Evolutionary conservation across 495 filamentous ascomycete species (phyloP), one percentile per base, ranked within the genome.

Genomic region (Daldinia childiae): DNA sequence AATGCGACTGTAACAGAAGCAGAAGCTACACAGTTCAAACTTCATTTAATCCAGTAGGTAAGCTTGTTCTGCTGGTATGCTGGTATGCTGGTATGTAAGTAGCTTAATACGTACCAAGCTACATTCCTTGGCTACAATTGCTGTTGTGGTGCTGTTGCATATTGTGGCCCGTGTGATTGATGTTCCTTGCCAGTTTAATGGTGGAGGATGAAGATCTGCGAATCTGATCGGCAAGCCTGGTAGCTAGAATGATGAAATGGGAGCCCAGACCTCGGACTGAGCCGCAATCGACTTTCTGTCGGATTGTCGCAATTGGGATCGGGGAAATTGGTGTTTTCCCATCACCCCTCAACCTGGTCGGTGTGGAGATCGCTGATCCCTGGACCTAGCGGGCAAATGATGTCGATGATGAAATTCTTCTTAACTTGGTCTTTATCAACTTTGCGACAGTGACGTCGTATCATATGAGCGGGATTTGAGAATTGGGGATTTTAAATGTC

Each of bases 241-340:
- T 74, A 61, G 60, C 62, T 71, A 64, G 52, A 71, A 77, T 75
- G 67, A 73, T 65, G 69, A 75, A 73, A 75, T 77, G 62, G 43
- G 61, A 67, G 54, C 66, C 59, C 64, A 68, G 62, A 66, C 43
- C 66, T 68, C 73, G 75, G 75, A 75, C 72, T 68, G 73, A 77
- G 75, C 75, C 75, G 75, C 75, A 77, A 77, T 77, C 69, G 75
- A 73, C 62, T 75, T 77, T 74, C 66, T 74, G 64, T 68, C 71
- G 71, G 56, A 63, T 73, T 62, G 60, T 72, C 72, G 69, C 62
- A 73, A 75, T 73, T 75, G 66, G 68, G 67, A 77, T 77, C 67
- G 75, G 75, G 64, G 73, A 75, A 75, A 72, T 71, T 69, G 65
- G 59, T 69, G 66, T 70, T 75, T 75, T 73, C 73, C 74, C 73